Evolutionary conservation across 345 rosid genomes (phyloP).

Genomic region (Gossypium bickii): DNA sequence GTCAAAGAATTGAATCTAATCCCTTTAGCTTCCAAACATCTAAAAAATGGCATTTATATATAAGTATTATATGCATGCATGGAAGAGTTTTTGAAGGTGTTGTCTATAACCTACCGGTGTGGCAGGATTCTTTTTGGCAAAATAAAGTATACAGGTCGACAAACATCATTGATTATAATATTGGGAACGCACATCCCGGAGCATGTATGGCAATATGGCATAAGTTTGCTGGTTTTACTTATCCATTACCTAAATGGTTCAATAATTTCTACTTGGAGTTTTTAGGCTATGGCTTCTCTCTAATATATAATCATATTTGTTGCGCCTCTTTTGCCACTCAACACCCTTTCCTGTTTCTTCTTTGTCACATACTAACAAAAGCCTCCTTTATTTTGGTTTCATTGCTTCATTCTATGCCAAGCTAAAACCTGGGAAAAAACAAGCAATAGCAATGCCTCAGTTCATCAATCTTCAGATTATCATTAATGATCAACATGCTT

Average conservation of each 20-base stretch:
- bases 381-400: not conserved
- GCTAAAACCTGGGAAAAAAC: slow-evolving; percentile 2
- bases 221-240: not conserved
- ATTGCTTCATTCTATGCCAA: slow-evolving; percentile 26
- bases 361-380: slow-evolving; percentile 3
- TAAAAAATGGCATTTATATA: not conserved
- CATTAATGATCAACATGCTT: slow-evolving; percentile 38
- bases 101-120: not conserved
- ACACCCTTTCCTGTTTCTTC: not conserved
- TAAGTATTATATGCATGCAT: not conserved
- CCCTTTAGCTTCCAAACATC: not conserved
- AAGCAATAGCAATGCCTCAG: slow-evolving; percentile 35
- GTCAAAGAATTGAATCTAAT: not conserved
- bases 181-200: not conserved
- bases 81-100: not conserved
- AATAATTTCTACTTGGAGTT: not conserved
- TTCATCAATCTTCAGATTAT: slow-evolving; percentile 45
- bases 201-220: slow-evolving; percentile 2
- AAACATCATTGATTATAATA: not conserved
- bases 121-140: not conserved
- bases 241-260: slow-evolving; percentile 3
- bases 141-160: not conserved
- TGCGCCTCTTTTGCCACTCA: not conserved
- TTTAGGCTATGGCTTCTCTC: not conserved
- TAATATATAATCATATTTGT: not conserved